Percentiles rank a stretch among this genome's conserved stretches.
Evolutionary conservation across 805 yeast genomes (phyloP).

Genomic region (Metschnikowia continentalis): DNA sequence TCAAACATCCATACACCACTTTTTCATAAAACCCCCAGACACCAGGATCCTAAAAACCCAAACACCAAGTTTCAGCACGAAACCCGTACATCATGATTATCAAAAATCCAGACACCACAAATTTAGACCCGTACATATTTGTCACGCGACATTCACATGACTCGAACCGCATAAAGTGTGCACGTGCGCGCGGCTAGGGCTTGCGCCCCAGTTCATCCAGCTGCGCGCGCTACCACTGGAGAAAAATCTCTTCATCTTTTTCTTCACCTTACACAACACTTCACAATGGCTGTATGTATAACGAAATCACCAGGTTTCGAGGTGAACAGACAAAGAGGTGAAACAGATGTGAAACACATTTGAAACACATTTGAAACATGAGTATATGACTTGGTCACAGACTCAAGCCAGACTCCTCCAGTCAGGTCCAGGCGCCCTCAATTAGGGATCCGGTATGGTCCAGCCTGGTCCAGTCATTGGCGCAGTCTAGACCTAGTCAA

Average conservation of each 20-base stretch:
- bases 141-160: not conserved
- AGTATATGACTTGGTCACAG: too few species aligned
- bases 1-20: too few species aligned
- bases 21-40: too few species aligned
- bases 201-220: constrained; percentile 10
- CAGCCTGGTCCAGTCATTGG: too few species aligned
- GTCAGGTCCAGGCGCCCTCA: too few species aligned
- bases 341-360: not conserved
- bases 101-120: too few species aligned
- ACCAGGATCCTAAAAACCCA: not conserved
- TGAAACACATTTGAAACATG: not conserved
- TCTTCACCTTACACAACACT: constrained; percentile 10
- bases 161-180: too few species aligned
- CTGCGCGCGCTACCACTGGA: constrained; percentile 1
- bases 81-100: not conserved
- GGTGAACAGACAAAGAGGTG: not conserved
- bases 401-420: too few species aligned
- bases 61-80: too few species aligned
- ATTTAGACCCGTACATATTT: not conserved
- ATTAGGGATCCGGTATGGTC: too few species aligned
- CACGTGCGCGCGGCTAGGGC: constrained; percentile 11
- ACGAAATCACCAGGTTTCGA: not conserved
- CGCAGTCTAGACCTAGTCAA: too few species aligned
- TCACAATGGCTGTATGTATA: constrained; percentile 23
- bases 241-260: constrained; percentile 5